Evolutionary conservation across 1,284 basidiomycete genomes (phyloP).

Genomic region (Hypsizygus ulmarius): DNA sequence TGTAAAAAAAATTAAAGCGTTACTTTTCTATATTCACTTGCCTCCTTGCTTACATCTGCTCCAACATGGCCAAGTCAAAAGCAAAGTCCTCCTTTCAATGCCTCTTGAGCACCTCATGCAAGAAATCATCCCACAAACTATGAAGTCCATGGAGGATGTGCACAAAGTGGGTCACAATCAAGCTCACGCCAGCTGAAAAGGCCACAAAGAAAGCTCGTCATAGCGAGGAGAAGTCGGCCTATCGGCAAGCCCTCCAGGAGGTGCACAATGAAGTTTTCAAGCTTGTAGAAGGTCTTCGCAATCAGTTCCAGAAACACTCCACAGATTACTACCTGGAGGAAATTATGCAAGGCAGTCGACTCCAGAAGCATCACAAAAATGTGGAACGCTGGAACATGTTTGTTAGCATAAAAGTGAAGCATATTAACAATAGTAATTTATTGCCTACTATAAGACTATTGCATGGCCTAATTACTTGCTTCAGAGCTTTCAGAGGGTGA

Average conservation of each 20-base stretch:
- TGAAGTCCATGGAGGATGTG: neutral
- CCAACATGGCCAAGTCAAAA: neutral
- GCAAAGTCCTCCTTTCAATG: neutral
- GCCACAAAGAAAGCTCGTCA: neutral
- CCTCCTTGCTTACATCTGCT: neutral
- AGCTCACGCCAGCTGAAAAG: neutral
- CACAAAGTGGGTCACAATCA: neutral
- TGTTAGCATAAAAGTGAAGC: conserved; percentile 1
- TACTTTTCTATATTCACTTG: no score
- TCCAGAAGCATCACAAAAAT: neutral
- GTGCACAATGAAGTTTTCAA: neutral
- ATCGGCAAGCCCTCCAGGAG: neutral
- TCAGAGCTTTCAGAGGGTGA: no score
- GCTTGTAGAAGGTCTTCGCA: neutral
- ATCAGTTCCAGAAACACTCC: no score
- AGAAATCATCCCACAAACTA: neutral
- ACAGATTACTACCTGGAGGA: neutral
- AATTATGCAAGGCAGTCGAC: no score
- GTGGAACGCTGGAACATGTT: neutral
- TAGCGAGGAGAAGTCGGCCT: neutral
- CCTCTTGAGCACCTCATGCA: neutral
- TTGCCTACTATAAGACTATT: neutral
- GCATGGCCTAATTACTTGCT: neutral
- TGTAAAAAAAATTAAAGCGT: no score
- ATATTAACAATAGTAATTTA: neutral